Percentiles rank a stretch among this genome's conserved stretches.
phyloP scores from a whole-genome alignment of 2,329 filamentous ascomycete genomes.

The Sclerotinia glacialis region DNA sequence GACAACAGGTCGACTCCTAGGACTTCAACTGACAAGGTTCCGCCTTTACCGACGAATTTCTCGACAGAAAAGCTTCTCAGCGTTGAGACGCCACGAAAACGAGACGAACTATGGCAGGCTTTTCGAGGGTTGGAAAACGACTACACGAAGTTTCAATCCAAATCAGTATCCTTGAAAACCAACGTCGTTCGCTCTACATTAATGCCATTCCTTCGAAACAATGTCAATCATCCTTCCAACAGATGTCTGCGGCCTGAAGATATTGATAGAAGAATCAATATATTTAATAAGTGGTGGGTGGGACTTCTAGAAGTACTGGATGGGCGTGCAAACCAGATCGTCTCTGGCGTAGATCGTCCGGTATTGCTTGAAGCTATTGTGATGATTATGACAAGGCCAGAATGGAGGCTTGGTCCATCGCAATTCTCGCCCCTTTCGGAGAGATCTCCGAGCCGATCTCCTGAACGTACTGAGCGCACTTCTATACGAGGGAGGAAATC shows the following conservation, averaged over 20 bases:
- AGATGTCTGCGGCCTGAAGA: constrained; percentile 62
- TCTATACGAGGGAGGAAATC: constrained; percentile 38
- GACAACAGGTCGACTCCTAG: constrained; percentile 46
- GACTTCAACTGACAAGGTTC: constrained; percentile 47
- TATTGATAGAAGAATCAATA: constrained; percentile 63
- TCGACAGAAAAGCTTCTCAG: constrained; percentile 41
- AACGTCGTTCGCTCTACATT: constrained; percentile 64
- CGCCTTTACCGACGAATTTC: constrained; percentile 45
- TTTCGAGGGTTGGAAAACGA: constrained; percentile 68
- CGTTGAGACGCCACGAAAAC: constrained; percentile 49
- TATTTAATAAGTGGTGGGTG: constrained; percentile 74
- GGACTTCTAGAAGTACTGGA: constrained; percentile 66
- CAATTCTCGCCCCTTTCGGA: constrained; percentile 52
- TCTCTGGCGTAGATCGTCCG: constrained; percentile 67
- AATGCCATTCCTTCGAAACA: constrained; percentile 62
- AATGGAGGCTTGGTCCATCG: constrained; percentile 64
- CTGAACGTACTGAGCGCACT: constrained; percentile 30
- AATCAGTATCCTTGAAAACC: constrained; percentile 65
- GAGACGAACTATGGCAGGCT: constrained; percentile 66
- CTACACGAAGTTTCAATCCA: constrained; percentile 66
- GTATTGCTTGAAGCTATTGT: constrained; percentile 66
- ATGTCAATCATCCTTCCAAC: constrained; percentile 58
- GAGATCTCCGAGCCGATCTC: constrained; percentile 39
- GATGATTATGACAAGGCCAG: constrained; percentile 67
- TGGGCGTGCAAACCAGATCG: constrained; percentile 64